phyloP scores from a whole-genome alignment of 768 basidiomycete genomes.

The Tricholoma saponaceum region DNA sequence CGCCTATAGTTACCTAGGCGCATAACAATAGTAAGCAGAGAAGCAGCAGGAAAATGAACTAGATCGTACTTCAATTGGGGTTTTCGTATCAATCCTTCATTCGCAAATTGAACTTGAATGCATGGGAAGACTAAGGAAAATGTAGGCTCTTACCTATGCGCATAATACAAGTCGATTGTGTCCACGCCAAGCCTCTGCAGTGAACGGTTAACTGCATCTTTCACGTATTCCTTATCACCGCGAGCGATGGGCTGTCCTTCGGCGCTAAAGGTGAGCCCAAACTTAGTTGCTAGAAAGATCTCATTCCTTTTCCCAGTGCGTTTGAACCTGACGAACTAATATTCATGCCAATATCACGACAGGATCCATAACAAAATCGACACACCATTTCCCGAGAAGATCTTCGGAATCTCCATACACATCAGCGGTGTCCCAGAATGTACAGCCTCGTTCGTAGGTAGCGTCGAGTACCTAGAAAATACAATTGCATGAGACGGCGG shows the following conservation, averaged over 20 bases:
- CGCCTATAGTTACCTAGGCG: slow-evolving; percentile 26
- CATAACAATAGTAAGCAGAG: not conserved
- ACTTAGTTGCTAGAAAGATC: slow-evolving; percentile 65
- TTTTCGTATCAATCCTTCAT: slow-evolving; percentile 16
- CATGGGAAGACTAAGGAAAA: not conserved
- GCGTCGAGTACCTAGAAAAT: slow-evolving; percentile 33
- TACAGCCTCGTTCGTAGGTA: slow-evolving; percentile 35
- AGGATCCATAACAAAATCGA: not conserved
- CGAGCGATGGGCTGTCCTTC: slow-evolving; percentile 11
- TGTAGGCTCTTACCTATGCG: slow-evolving; percentile 23
- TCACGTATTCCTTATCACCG: slow-evolving; percentile 36
- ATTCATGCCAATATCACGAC: slow-evolving; percentile 18
- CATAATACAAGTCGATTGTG: slow-evolving; percentile 42
- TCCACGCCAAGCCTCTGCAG: slow-evolving; percentile 38
- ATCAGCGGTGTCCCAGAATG: slow-evolving; percentile 4
- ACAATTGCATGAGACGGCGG: too few relatives aligned
- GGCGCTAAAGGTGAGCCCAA: slow-evolving; percentile 13
- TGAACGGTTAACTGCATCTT: slow-evolving; percentile 31
- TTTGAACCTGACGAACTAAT: slow-evolving; percentile 42
- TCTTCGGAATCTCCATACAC: slow-evolving; percentile 1
- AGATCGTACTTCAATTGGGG: slow-evolving; percentile 22
- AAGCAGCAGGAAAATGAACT: not conserved
- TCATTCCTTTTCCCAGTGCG: slow-evolving; percentile 44
- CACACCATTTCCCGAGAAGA: slow-evolving; percentile 11
- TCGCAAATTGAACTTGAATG: not conserved